Base-by-base conservation (phyloP, 768 basidiomycete species). In the Tylopilus felleus region DNA sequence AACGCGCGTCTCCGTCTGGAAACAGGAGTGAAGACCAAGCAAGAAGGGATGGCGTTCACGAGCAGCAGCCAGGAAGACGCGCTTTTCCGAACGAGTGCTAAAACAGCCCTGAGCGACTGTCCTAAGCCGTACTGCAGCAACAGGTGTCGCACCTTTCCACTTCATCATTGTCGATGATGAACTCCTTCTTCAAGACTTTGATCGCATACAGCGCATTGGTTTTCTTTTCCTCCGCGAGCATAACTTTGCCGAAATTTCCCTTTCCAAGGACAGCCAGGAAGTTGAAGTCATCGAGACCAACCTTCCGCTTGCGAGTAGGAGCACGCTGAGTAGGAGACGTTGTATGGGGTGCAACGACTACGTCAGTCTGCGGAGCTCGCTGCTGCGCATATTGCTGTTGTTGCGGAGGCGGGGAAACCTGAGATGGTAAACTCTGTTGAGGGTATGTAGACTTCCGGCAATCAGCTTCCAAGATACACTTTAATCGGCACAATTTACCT, bases 141-240 rank as follows among this genome's bases (percentile, higher is more conserved):
- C 51, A 17, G 29, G 12, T 36, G 46, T 55, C 79, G 52, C 61
- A 96, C 96, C 94, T 97, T 74, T 98, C 97, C 4, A 99, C 94
- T 77, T 98, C 97, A 71, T 99, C 97, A 57, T 99, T 98, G 70
- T 99, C 97, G 64, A 99, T 98, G 70, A 99, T 98, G 68, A 99
- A 98, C 74, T 98, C 97, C 70, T 99, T 99, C 81, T 99, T 99
- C 69, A 99, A 69, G n/a, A 99, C 97, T 74, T 99, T 99, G 78
- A 99, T 98, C n/a, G 97, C 97, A 68, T 90, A 98, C 52, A 98
- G 73, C 47, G 81, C 84, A 62, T 84, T 91, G 47, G 85, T 81
- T 70, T 80, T 85, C 83, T 99, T 99, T 79, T 99, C 97, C 73
- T 99, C 97, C 10, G 97, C 97, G 55, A 99, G 75, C 97, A 99